Base-by-base conservation (phyloP, 2,329 filamentous ascomycete genomes). In the Claviceps sp. region DNA sequence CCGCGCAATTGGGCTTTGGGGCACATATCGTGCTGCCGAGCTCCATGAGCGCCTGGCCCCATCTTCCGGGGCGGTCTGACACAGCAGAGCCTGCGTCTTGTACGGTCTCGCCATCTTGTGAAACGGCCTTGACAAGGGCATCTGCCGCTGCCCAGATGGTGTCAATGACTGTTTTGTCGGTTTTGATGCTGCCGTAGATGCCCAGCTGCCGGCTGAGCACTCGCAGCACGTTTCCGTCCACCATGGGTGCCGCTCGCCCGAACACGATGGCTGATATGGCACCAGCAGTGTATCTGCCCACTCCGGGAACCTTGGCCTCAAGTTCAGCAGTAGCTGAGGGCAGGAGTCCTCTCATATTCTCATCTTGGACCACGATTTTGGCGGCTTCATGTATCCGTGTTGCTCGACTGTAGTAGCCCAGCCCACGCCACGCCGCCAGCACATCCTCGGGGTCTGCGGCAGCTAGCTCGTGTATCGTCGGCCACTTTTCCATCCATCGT, bases 31-130 rank as follows among this genome's bases (percentile, higher is more conserved):
- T 83, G 55, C 78, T 82, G 3, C 80, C 80, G 4, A 83, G 68
- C 59, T 83, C 80, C 80, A 83, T 83, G 26, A 83, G 63, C 0
- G 77, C 80, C 59, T 83, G 80, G 0, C 80, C 80, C 80, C 79
- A 83, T 54, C 73, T 64, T 0, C 79, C 79, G 0, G 80, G 79
- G 22, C 74, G 62, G 50, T 77, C 71, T 22, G 63, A 57, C 0
- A 60, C 59, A 5, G 63, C 60, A 2, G 60, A 56, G 8, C 56
- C 53, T 0, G 23, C 5, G 37, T 53, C 57, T 8, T 55, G 56
- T 0, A 54, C 57, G 0, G 56, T 57, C 0, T 58, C 56, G 1
- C 56, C 58, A 50, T 75, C 74, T 5, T 55, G 54, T 0, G 77
- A 74, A 1, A 79, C 71, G 2, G 69, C 68, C 49, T 74, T 74